phyloP scores from a whole-genome alignment of 176 grass and related monocot genomes.

The Triticum dicoccoides region DNA sequence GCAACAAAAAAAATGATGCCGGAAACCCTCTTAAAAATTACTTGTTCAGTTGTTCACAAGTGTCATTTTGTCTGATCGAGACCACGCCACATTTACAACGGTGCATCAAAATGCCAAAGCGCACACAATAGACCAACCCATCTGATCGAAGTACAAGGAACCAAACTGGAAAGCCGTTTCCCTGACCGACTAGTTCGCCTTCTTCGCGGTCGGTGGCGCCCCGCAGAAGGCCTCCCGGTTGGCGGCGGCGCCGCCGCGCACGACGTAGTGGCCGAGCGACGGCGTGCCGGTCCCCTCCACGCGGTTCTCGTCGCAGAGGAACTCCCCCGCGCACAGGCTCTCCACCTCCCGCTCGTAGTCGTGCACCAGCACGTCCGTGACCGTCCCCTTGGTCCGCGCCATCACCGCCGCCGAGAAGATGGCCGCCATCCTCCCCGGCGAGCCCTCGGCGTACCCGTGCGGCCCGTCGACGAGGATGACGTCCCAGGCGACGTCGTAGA shows the following conservation, averaged over 20 bases:
- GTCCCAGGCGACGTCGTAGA: conserved; percentile 89
- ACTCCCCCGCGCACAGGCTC: conserved; percentile 51
- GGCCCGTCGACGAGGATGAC: conserved; percentile 97
- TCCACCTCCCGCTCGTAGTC: conserved; percentile 79
- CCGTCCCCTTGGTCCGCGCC: conserved; percentile 49
- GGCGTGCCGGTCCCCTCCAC: conserved; percentile 29
- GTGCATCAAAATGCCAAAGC: not conserved
- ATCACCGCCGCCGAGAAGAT: conserved; percentile 83
- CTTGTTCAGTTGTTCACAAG: not conserved
- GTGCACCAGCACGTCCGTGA: conserved; percentile 83
- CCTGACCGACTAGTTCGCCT: conserved; percentile 20
- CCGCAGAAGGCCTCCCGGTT: conserved; percentile 57
- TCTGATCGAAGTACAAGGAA: not conserved
- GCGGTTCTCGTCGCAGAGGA: conserved; percentile 72
- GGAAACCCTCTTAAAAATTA: not conserved
- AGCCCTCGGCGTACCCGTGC: conserved; percentile 43
- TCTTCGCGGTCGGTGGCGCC: conserved; percentile 4
- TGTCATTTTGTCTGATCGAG: not conserved
- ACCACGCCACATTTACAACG: not conserved
- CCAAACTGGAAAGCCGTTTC: not conserved
- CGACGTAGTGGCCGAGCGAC: conserved; percentile 63
- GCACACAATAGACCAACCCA: not conserved
- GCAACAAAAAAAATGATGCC: too few relatives aligned
- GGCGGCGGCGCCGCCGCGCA: conserved; percentile 38
- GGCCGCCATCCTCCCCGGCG: conserved; percentile 79